Evolutionary conservation across 306 rosid genomes (phyloP).

Genomic region (Castanea crenata): DNA sequence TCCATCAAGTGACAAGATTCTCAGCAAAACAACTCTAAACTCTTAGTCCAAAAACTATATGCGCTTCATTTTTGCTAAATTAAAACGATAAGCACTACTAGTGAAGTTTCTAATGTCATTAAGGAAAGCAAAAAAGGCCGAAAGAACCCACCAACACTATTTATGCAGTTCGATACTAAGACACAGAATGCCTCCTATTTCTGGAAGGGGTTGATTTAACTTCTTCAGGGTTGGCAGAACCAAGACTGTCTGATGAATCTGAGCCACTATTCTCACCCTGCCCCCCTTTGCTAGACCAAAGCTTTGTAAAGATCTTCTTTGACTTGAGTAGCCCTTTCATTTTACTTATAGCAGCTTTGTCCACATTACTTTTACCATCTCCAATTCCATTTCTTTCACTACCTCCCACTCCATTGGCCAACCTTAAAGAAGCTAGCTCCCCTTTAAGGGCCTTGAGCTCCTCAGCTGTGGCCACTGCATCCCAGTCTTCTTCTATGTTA

Average conservation of each 20-base stretch:
- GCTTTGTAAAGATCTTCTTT: conserved; percentile 73
- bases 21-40: conserved; percentile 3
- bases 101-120: conserved; percentile 28
- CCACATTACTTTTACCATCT: conserved; percentile 45
- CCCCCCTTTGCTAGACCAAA: conserved; percentile 83
- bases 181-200: conserved; percentile 91
- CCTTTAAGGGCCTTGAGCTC: conserved; percentile 83
- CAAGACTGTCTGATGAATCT: conserved; percentile 81
- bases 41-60: conserved; percentile 37
- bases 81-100: conserved; percentile 33
- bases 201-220: conserved; percentile 85
- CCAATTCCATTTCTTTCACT: conserved; percentile 59
- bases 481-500: conserved; percentile 77
- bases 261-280: conserved; percentile 88
- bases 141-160: conserved; percentile 16
- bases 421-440: conserved; percentile 83
- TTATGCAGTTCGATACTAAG: conserved; percentile 43
- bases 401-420: conserved; percentile 48
- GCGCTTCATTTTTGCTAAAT: conserved; percentile 39
- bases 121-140: conserved; percentile 13
- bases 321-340: conserved; percentile 81
- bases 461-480: conserved; percentile 66
- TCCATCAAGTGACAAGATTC: conserved; percentile 1
- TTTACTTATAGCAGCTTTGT: conserved; percentile 74
- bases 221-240: conserved; percentile 86